Evolutionary conservation across 2,329 filamentous ascomycete species (phyloP), one percentile per base, ranked within the genome.

Genomic region (Neonectria magnoliae): DNA sequence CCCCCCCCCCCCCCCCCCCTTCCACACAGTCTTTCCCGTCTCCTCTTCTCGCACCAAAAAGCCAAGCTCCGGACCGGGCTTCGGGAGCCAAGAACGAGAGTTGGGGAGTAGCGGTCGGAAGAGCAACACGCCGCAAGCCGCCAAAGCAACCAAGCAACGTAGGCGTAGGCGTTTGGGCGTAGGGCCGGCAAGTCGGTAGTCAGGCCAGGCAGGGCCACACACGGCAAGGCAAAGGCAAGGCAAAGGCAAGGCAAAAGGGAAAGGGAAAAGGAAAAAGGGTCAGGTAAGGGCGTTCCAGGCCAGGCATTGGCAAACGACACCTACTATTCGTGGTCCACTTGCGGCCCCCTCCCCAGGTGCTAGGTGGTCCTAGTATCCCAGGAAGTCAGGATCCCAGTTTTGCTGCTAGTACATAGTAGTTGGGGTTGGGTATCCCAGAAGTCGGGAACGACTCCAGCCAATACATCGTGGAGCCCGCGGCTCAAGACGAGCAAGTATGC

Each of bases 281-380:
- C 36, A 16, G 36, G 36, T 16, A 5, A 38, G 33, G 33, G 11
- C 33, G 33, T 29, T 29, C 45, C 55, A 61, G 61, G 64, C 60
- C 67, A 63, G 60, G 69, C 65, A 65, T 10, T 14, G 68, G 59
- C 68, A 59, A 60, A 58, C 33, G 31, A 10, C 13, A 36, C 56
- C 70, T 25, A 61, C 57, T 65, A 65, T 67, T 67, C 65, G 62
- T 62, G 65, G 57, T 53, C 48, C 36, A 57, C 54, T 48, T 41
- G 31, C 29, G 44, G 20, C 53, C 56, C 55, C 61, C 50, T 5
- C 22, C 4, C 22, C 22, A 25, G 22, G 47, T 31, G 29, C 29
- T 31, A 31, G 29, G 29, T 31, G 22, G 22, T 25, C 22, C 29
- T 3, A 31, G 29, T 31, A 31, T 31, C 29, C 29, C 29, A 31